These are phyloP conservation scores for Tylopilus sp. DNA, from an alignment of 768 basidiomycete species.

Conservation along the genomic window DNA sequence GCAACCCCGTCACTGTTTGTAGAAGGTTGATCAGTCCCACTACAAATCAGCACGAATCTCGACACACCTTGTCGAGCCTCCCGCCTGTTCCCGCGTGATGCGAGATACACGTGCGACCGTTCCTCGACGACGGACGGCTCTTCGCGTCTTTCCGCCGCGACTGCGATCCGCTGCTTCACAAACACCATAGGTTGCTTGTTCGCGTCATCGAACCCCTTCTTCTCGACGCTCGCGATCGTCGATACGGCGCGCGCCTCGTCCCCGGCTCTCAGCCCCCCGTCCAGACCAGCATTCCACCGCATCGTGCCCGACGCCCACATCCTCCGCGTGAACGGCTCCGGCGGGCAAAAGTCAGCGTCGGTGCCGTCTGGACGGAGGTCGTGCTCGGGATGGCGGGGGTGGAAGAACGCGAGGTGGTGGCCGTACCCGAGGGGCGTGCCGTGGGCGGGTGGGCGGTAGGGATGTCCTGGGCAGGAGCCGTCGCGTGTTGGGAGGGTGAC, in stretches of 20 bases:
- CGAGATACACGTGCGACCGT: slow-evolving; percentile 67
- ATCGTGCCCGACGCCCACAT: slow-evolving; percentile 82
- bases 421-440: slow-evolving; percentile 52
- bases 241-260: slow-evolving; percentile 46
- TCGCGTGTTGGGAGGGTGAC: slow-evolving; percentile 73
- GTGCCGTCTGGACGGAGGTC: slow-evolving; percentile 66
- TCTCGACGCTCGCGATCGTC: slow-evolving; percentile 48
- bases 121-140: slow-evolving; percentile 57
- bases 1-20: slow-evolving; percentile 47
- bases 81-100: slow-evolving; percentile 29
- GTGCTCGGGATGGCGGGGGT: slow-evolving; percentile 56
- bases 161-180: slow-evolving; percentile 60
- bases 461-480: slow-evolving; percentile 40
- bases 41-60: no score
- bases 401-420: slow-evolving; percentile 75
- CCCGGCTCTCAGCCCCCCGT: slow-evolving; percentile 50
- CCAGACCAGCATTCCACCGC: slow-evolving; percentile 45
- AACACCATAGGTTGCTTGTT: slow-evolving; percentile 68
- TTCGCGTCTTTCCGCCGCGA: slow-evolving; percentile 41
- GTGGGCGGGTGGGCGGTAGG: slow-evolving; percentile 38
- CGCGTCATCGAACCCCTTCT: slow-evolving; percentile 56
- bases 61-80: slow-evolving; percentile 45
- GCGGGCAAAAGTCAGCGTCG: slow-evolving; percentile 68
- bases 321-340: slow-evolving; percentile 67
- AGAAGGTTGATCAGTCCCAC: background rate